These are phyloP conservation scores for Letharia columbiana DNA, from an alignment of 495 filamentous ascomycete species.

Conservation along the genomic window DNA sequence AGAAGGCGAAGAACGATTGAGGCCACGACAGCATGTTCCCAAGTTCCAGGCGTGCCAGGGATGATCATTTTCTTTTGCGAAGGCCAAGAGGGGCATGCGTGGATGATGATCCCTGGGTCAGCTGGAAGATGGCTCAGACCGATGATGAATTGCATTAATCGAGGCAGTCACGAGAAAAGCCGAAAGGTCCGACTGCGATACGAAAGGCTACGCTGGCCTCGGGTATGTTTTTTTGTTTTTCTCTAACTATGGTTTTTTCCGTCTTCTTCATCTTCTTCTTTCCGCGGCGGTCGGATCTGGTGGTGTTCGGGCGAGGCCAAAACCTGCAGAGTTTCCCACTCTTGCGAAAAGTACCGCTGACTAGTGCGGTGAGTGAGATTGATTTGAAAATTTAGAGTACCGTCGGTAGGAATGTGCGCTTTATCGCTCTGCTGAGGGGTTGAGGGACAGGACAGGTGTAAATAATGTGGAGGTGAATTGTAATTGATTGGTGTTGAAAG, in stretches of 20 bases:
- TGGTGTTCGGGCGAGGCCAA: slow-evolving; percentile 19
- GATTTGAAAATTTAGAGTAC: too few relatives aligned
- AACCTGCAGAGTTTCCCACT: slow-evolving; percentile 11
- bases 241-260: not conserved
- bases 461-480: not conserved
- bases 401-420: slow-evolving; percentile 1
- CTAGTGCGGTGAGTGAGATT: slow-evolving; percentile 6
- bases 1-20: slow-evolving; percentile 6
- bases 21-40: slow-evolving; percentile 16
- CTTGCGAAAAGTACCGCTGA: slow-evolving; percentile 12
- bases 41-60: not conserved
- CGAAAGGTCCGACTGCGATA: slow-evolving; percentile 16
- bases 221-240: not conserved
- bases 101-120: slow-evolving; percentile 17
- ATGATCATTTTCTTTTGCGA: slow-evolving; percentile 5
- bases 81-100: slow-evolving; percentile 11
- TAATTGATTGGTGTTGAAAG: not conserved
- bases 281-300: slow-evolving; percentile 15
- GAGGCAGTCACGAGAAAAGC: slow-evolving; percentile 11
- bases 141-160: slow-evolving; percentile 8
- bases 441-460: not conserved
- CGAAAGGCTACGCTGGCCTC: not conserved
- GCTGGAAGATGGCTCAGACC: slow-evolving; percentile 4
- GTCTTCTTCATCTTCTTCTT: not conserved
- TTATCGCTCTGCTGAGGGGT: slow-evolving; percentile 4